Conservation (phyloP, 1,284 basidiomycete genomes). For the Chalciporus sp. region DNA sequence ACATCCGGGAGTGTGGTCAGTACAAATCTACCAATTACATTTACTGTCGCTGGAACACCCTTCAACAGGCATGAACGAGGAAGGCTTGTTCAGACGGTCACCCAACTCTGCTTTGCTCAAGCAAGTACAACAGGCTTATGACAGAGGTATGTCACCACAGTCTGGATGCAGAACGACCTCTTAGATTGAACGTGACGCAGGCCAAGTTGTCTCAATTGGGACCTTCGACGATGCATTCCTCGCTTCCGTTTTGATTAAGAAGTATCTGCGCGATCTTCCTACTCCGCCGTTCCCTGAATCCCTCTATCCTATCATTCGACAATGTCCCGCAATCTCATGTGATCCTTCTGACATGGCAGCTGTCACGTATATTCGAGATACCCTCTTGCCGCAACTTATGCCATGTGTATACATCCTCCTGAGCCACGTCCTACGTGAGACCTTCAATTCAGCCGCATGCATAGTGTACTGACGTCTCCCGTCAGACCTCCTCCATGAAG, state of each 20-base stretch:
- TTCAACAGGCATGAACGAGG: conserved; percentile 61
- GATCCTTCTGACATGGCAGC: conserved; percentile 59
- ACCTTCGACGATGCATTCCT: conserved; percentile 78
- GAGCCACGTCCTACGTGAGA: conserved; percentile 72
- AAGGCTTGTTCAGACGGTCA: conserved; percentile 80
- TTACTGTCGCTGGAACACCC: background rate
- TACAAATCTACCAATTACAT: conserved; percentile 1
- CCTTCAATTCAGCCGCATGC: background rate
- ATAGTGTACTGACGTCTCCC: conserved; percentile 16
- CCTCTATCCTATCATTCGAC: conserved; percentile 64
- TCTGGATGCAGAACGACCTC: background rate
- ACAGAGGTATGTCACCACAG: conserved; percentile 53
- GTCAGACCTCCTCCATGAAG: conserved; percentile 76
- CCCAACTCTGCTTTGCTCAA: conserved; percentile 70
- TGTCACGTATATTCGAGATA: conserved; percentile 66
- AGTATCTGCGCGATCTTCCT: conserved; percentile 79
- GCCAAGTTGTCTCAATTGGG: conserved; percentile 74
- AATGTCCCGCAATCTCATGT: conserved; percentile 62
- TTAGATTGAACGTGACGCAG: conserved; percentile 37
- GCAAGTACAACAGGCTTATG: conserved; percentile 80
- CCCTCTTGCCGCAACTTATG: conserved; percentile 63
- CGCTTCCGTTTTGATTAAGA: conserved; percentile 83
- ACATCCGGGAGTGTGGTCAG: conserved; percentile 61
- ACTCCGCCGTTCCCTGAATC: conserved; percentile 72
- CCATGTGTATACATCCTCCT: conserved; percentile 76